Conservation (phyloP, 495 filamentous ascomycete species). For the Neurospora sp. region DNA sequence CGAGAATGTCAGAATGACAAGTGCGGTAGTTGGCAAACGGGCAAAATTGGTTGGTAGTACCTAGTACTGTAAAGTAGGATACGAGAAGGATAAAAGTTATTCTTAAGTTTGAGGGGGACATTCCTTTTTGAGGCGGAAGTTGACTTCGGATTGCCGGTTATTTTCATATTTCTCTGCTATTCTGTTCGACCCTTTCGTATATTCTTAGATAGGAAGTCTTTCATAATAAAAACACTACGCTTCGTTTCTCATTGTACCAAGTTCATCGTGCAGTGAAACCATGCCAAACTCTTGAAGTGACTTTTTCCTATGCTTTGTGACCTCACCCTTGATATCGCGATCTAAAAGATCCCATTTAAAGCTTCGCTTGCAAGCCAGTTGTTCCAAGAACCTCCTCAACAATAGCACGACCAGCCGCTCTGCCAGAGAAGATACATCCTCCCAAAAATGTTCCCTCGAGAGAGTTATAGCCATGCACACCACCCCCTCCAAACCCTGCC, state of each 20-base stretch:
- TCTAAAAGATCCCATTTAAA: background rate
- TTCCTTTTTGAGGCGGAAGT: background rate
- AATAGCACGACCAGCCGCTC: constrained; percentile 36
- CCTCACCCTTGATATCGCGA: background rate
- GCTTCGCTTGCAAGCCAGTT: background rate
- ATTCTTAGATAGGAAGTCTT: background rate
- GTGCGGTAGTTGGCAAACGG: background rate
- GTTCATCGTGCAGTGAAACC: background rate
- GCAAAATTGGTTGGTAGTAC: background rate
- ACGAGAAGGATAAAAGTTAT: background rate
- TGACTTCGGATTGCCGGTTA: background rate
- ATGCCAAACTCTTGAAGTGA: background rate
- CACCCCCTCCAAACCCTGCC: constrained; percentile 44
- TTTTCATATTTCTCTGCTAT: background rate
- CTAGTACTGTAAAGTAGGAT: background rate
- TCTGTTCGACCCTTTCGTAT: background rate
- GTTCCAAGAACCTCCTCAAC: constrained; percentile 27
- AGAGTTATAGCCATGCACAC: constrained; percentile 41
- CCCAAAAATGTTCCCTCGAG: constrained; percentile 41
- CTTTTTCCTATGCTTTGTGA: background rate
- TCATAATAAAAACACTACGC: background rate
- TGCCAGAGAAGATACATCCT: constrained; percentile 42
- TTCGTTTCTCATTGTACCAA: background rate
- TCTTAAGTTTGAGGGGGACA: no score
- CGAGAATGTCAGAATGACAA: background rate